Base-by-base conservation (phyloP, 345 rosid genomes). In the Dipteronia sinensis region DNA sequence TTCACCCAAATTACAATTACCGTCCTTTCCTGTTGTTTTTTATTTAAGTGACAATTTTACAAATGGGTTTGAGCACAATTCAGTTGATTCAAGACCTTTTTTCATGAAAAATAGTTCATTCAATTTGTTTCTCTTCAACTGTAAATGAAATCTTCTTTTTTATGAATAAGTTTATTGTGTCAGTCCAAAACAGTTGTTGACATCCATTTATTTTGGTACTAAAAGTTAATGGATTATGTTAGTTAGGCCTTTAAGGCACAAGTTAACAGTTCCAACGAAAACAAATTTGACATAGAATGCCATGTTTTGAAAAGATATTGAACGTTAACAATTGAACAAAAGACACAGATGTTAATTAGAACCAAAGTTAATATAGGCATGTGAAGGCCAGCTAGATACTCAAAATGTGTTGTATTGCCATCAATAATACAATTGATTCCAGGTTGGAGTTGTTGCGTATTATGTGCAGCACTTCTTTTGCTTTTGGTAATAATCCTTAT, bases 401-500 rank as follows among this genome's bases (percentile, higher is more conserved):
- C 27, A n/a, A 22, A 59, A 7, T 59, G 27, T 59, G 64, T 59
- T 59, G 64, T 59, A 27, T 20, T 59, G 64, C 58, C 58, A 53
- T 59, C 27, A 20, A 20, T n/a, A 59, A 20, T 59, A 19, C 22
- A 4, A 10, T 59, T 46, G 49, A 46, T 10, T 46, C 15, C 49
- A 10, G 25, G 66, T 49, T 47, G 55, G 53, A 65, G n/a, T 12
- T 15, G 11, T 19, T 46, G 64, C 34, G 17, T 29, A 6, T 40
- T 38, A 22, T 25, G 12, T 65, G 66, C 2, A 55, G 72, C 16
- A 65, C 3, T 23, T 11, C 17, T 9, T 22, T 73, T 68, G 47
- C 10, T 46, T 80, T 68, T 51, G 38, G 15, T 71, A 40, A 27
- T 22, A 65, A 71, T 78, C 75, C 73, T 77, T 78, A 69, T 75